A percentile compares a stretch with the other conserved stretches of the same genome.
phyloP scores from a whole-genome alignment of 192 early-diverging fungal genomes.

The Coemansia nantahalensis region DNA sequence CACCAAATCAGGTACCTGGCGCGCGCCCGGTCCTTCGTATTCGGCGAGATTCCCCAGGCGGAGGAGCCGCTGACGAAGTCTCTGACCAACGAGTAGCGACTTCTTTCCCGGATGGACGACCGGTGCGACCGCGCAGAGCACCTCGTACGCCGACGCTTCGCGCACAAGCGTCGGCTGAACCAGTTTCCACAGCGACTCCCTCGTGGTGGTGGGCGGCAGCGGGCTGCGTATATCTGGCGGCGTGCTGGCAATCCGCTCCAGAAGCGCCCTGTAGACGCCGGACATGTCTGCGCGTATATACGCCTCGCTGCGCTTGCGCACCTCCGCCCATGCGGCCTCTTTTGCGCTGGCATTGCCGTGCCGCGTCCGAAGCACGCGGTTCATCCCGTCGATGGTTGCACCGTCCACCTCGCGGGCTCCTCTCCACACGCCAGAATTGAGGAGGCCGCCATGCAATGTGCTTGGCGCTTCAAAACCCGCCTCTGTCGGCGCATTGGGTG shows the following conservation, averaged over 20 bases:
- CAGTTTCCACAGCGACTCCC: background rate
- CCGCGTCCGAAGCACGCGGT: conserved; percentile 10
- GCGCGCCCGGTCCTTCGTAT: background rate
- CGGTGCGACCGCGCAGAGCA: conserved; percentile 1
- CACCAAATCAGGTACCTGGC: background rate
- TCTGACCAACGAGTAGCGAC: too few relatives aligned
- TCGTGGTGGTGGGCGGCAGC: background rate
- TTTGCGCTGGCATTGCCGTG: background rate
- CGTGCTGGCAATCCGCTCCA: background rate
- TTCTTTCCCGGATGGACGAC: too few relatives aligned
- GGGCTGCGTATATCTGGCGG: background rate
- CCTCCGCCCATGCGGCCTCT: conserved; percentile 19
- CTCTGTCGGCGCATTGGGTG: background rate
- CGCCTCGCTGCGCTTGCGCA: conserved; percentile 22
- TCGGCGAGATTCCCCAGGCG: background rate
- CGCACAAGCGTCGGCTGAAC: background rate
- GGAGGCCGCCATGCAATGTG: too few relatives aligned
- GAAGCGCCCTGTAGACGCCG: conserved; percentile 6
- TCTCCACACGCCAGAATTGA: conserved; percentile 1
- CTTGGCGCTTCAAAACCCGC: background rate
- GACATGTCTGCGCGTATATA: conserved; percentile 32
- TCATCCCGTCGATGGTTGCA: conserved; percentile 20
- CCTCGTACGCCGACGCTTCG: conserved; percentile 5
- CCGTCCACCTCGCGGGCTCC: conserved; percentile 1
- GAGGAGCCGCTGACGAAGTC: background rate